Conservation (phyloP, 202 grass and related monocot species). For the Setaria italica region DNA sequence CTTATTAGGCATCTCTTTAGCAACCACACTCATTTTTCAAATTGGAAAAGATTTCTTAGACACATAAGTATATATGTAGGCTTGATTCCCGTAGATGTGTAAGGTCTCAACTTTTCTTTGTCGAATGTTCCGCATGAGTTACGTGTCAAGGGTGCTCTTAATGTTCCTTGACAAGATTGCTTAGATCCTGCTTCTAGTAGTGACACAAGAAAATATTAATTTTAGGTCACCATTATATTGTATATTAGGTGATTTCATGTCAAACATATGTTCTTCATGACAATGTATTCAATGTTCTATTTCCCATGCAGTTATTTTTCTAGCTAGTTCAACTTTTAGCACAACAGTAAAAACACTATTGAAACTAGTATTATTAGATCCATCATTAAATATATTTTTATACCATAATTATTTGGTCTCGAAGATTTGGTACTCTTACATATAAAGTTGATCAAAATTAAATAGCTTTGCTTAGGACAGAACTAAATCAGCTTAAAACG, state of each 20-base stretch:
- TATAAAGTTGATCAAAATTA: too few relatives aligned
- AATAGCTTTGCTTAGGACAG: too few relatives aligned
- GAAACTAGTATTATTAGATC: background rate
- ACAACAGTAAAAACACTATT: background rate
- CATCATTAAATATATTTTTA: too few relatives aligned
- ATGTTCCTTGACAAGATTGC: too few relatives aligned
- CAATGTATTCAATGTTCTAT: background rate
- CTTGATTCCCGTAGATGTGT: background rate
- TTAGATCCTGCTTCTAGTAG: background rate
- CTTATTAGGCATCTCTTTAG: background rate
- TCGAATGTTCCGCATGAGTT: too few relatives aligned
- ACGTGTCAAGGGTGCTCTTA: too few relatives aligned
- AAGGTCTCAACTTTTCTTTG: too few relatives aligned
- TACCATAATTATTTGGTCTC: too few relatives aligned
- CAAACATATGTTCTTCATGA: background rate
- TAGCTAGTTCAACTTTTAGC: background rate
- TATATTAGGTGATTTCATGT: constrained; percentile 1
- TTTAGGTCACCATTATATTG: background rate
- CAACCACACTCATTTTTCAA: background rate
- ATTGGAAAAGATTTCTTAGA: background rate
- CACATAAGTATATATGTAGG: background rate
- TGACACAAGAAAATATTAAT: background rate
- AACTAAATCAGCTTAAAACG: too few relatives aligned
- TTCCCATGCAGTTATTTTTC: background rate
- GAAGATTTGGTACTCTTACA: too few relatives aligned